Evolutionary conservation across 192 early-diverging fungal species (phyloP).

Genomic region (Haplosporangium gracile): DNA sequence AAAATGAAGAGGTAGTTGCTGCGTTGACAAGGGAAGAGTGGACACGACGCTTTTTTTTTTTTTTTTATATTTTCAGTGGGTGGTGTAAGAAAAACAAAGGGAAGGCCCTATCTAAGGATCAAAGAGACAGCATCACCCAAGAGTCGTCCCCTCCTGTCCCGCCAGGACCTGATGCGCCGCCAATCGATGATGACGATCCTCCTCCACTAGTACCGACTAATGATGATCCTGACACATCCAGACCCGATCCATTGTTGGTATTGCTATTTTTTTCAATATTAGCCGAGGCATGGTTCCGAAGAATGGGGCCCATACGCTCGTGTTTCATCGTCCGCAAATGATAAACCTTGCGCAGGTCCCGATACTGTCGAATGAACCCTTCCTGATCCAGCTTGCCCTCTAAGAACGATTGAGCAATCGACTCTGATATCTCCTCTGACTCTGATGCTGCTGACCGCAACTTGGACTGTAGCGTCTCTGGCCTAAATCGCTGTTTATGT

Average conservation of each 20-base stretch:
- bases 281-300: conserved; percentile 21
- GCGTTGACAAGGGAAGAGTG: background rate
- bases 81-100: background rate
- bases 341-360: conserved; percentile 68
- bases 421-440: conserved; percentile 68
- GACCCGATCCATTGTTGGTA: background rate
- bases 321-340: conserved; percentile 66
- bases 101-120: background rate
- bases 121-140: conserved; percentile 6
- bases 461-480: conserved; percentile 59
- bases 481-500: conserved; percentile 57
- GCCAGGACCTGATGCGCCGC: conserved; percentile 1
- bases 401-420: conserved; percentile 64
- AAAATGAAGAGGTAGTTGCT: no score
- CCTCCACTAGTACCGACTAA: conserved; percentile 11
- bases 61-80: background rate
- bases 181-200: background rate
- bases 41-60: background rate
- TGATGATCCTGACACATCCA: conserved; percentile 7
- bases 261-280: background rate
- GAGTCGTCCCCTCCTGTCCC: conserved; percentile 9
- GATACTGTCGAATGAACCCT: conserved; percentile 62
- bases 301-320: conserved; percentile 50
- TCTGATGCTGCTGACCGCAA: conserved; percentile 61
- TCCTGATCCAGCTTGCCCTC: conserved; percentile 66